phyloP scores from a whole-genome alignment of 2,329 filamentous ascomycete genomes.

The Penicillium freii region DNA sequence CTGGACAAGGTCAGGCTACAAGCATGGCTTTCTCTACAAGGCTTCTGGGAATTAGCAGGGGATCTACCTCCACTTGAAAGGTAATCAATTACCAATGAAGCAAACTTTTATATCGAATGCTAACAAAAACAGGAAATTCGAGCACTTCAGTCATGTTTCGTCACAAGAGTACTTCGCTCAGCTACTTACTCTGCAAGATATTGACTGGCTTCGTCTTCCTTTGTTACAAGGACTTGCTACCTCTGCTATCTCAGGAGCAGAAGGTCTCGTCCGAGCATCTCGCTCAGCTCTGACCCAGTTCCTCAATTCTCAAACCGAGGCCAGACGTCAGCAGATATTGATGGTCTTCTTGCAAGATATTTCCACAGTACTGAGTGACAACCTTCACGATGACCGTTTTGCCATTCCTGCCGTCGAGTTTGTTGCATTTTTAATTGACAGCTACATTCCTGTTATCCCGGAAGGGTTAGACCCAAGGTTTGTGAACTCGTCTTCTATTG shows the following conservation, averaged over 20 bases:
- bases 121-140: slow-evolving; percentile 37
- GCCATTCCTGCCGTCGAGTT: slow-evolving; percentile 75
- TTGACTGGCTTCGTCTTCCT: slow-evolving; percentile 39
- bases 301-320: slow-evolving; percentile 25
- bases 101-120: neutral
- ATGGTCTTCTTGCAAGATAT: slow-evolving; percentile 53
- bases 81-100: slow-evolving; percentile 37
- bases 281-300: slow-evolving; percentile 43
- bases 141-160: slow-evolving; percentile 48
- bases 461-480: slow-evolving; percentile 46
- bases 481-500: slow-evolving; percentile 7
- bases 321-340: slow-evolving; percentile 40
- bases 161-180: slow-evolving; percentile 45
- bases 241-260: slow-evolving; percentile 46
- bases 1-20: slow-evolving; percentile 75
- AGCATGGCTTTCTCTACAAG: slow-evolving; percentile 46
- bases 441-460: slow-evolving; percentile 41
- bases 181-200: slow-evolving; percentile 37
- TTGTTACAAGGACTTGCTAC: slow-evolving; percentile 46
- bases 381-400: slow-evolving; percentile 64
- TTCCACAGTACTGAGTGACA: slow-evolving; percentile 53
- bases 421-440: slow-evolving; percentile 72
- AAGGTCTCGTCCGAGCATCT: slow-evolving; percentile 45
- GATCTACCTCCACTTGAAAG: slow-evolving; percentile 37
- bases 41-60: slow-evolving; percentile 38